Base-by-base conservation (phyloP, 208 protist genomes). In the Strigomonas galati region DNA sequence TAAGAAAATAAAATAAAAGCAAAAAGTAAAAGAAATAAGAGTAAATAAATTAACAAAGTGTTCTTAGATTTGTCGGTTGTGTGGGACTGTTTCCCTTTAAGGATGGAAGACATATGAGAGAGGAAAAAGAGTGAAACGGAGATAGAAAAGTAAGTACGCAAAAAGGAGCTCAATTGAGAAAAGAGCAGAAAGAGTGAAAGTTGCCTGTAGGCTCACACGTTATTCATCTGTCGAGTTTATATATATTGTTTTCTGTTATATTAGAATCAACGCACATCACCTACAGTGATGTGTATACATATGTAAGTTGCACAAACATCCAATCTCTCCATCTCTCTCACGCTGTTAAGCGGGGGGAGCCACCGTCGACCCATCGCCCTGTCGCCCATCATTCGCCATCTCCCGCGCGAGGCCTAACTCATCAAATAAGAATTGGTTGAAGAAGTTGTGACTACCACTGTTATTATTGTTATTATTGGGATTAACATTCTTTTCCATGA, bases 371-470 rank as follows among this genome's bases (percentile, higher is more conserved):
- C 86, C 84, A 62, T 92, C 71, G 10, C 67, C 76, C 12, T 73
- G 81, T 1, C 84, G 82, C 2, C 71, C 74, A 71, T 94, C 89
- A 0, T 74, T 55, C 49, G 72, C 54, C 31, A 82, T 62, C 54
- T 85, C 77, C 44, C 78, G 81, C 31, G 83, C 85, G 67, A 91
- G 76, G 4, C 89, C 89, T 21, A 92, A 61, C 58, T 95, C 89
- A 77, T 95, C 89, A 7, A 92, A 55, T 0, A 95, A 66, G 66
- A 92, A 95, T 59, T 92, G 85, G 48, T 90, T 89, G 62, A 95
- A 95, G 27, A 85, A 89, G 3, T 78, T 67, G 9, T 71, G 74
- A 4, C 62, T 44, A 2, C 31, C 7, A 10, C 28, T 21, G 27
- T 52, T 26, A 2, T 61, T n/a, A 15, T 26, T n/a, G 17, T 26